Evolutionary conservation across 139 green algal species (phyloP), one percentile per base, ranked within the genome.

Genomic region (Chlorella sp.): DNA sequence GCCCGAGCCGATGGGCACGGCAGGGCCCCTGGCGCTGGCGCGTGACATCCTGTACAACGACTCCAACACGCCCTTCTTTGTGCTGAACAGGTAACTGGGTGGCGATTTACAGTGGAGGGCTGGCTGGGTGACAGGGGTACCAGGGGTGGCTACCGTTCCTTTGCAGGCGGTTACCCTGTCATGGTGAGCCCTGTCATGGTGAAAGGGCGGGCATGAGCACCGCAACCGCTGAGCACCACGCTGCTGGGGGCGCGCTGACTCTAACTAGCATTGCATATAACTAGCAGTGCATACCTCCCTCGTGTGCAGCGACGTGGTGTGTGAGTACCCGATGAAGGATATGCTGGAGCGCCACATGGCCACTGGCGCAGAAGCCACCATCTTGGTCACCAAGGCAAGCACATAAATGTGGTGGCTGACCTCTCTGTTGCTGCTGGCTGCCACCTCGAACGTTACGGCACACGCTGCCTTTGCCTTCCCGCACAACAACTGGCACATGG

Each of bases 1-100:
- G 86, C 95, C 92, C 58, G 96, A 98, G 90, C 97, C 97, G 2
- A 99, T 99, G 96, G 97, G 97, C 67, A 99, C 97, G 43, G 97
- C 97, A 22, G 97, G 97, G 1, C 97, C 97, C 0, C 88, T 99
- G 75, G 96, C 95, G 2, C 88, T 99, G 58, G 97, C 97, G 2
- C 86, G 90, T 2, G 83, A 98, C n/a, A 92, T 97, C 24, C 87
- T 99, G 40, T 93, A 97, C 77, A 95, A 99, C 81, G 96, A 95
- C 32, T 85, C 75, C 34, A 93, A 92, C 46, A 89, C 95, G 30
- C 97, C 96, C 2, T 99, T 99, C 89, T 99, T 99, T 74, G 96
- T 99, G 17, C 92, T 99, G 34, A 99, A 99, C 93, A 96, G 93
- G 93, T 94, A 60, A 79, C 51, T 48, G 11, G 28, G 28, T 41